Conservation (phyloP, 768 basidiomycete species). For the Agrocybe chaxingu region DNA sequence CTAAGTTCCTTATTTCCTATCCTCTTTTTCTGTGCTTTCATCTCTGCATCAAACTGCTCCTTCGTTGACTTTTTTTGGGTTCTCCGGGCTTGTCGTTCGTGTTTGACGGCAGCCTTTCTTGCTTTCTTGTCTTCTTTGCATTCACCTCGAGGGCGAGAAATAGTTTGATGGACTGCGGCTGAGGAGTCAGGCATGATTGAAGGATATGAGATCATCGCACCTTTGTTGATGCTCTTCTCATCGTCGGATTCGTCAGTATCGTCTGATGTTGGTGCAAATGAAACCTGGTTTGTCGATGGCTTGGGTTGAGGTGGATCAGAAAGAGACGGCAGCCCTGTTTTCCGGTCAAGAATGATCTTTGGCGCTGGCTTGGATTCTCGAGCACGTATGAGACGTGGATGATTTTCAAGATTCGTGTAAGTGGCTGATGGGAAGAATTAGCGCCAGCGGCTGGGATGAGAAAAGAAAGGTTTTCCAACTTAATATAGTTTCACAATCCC, state of each 20-base stretch:
- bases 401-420: slow-evolving; percentile 97
- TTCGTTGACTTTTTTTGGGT: slow-evolving; percentile 65
- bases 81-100: slow-evolving; percentile 60
- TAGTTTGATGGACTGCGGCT: slow-evolving; percentile 39
- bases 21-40: slow-evolving; percentile 56
- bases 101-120: slow-evolving; percentile 68
- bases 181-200: neutral
- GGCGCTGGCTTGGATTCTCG: slow-evolving; percentile 50
- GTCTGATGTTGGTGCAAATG: slow-evolving; percentile 13
- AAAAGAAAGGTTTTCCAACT: slow-evolving; percentile 48
- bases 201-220: slow-evolving; percentile 1
- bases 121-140: slow-evolving; percentile 69
- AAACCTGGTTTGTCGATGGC: slow-evolving; percentile 14
- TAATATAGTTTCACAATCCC: slow-evolving; percentile 97
- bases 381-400: slow-evolving; percentile 82
- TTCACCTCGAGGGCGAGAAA: slow-evolving; percentile 74
- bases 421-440: slow-evolving; percentile 57
- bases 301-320: slow-evolving; percentile 19
- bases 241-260: slow-evolving; percentile 27
- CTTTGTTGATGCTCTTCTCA: slow-evolving; percentile 19
- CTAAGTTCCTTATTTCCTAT: slow-evolving; percentile 42
- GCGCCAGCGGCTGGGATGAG: neutral
- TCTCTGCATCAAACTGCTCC: slow-evolving; percentile 61
- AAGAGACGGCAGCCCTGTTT: slow-evolving; percentile 72
- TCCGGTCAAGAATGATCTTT: slow-evolving; percentile 70